Evolutionary conservation across 2,329 filamentous ascomycete genomes (phyloP).

Genomic region (Colletotrichum kahawae): DNA sequence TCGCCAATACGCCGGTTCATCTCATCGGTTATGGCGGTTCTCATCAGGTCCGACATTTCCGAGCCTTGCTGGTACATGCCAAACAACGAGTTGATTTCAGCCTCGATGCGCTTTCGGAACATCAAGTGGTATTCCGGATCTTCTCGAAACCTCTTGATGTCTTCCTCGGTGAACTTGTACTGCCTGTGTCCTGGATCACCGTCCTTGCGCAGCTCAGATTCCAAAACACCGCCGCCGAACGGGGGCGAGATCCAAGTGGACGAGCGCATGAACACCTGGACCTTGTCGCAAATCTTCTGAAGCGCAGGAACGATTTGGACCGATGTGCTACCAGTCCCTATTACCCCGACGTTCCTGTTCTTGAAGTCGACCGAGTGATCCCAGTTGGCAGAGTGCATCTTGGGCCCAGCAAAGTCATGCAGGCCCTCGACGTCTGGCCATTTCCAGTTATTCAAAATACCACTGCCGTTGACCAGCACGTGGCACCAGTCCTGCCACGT

Average conservation of each 20-base stretch:
- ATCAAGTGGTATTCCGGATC: conserved; percentile 44
- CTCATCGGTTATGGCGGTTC: conserved; percentile 44
- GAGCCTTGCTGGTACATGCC: conserved; percentile 46
- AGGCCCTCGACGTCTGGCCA: conserved; percentile 58
- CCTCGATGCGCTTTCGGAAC: conserved; percentile 48
- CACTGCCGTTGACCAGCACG: conserved; percentile 51
- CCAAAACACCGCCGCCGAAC: conserved; percentile 30
- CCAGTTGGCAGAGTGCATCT: conserved; percentile 61
- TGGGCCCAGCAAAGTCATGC: conserved; percentile 51
- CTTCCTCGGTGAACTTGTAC: conserved; percentile 36
- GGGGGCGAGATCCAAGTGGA: conserved; percentile 33
- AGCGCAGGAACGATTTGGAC: conserved; percentile 55
- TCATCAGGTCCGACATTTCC: conserved; percentile 40
- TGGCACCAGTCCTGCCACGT: conserved; percentile 45
- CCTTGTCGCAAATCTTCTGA: conserved; percentile 30
- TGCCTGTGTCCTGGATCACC: conserved; percentile 40
- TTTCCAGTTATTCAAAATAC: conserved; percentile 55
- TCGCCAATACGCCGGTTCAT: conserved; percentile 45
- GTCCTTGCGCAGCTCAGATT: conserved; percentile 30
- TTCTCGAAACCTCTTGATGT: conserved; percentile 35
- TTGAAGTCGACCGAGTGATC: conserved; percentile 48
- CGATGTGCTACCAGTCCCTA: conserved; percentile 56
- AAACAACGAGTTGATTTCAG: conserved; percentile 46
- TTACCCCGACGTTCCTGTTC: conserved; percentile 53
- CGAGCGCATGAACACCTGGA: conserved; percentile 34